Evolutionary conservation across 1,284 basidiomycete species (phyloP).

Genomic region (Somion occarium): DNA sequence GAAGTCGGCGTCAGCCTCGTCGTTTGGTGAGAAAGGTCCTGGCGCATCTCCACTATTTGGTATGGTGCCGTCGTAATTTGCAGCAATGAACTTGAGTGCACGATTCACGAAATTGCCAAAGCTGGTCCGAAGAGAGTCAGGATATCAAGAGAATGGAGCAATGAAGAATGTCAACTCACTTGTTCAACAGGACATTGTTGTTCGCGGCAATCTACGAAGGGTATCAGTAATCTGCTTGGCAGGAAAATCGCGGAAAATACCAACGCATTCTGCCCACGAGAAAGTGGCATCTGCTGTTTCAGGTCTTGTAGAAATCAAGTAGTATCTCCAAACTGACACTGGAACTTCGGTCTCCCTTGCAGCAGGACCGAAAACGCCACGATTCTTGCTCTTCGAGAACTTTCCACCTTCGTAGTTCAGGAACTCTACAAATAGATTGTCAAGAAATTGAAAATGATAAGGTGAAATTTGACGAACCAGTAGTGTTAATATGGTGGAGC

Average conservation of each 20-base stretch:
- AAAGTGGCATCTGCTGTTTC: slow-evolving; percentile 96
- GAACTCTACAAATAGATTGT: slow-evolving; percentile 61
- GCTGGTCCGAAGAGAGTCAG: slow-evolving; percentile 32
- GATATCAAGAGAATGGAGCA: background rate
- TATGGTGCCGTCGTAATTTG: slow-evolving; percentile 79
- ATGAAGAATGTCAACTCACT: slow-evolving; percentile 43
- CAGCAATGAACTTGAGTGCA: slow-evolving; percentile 85
- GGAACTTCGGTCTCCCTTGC: slow-evolving; percentile 93
- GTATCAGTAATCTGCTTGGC: background rate
- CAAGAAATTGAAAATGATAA: slow-evolving; percentile 2
- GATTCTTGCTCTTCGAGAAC: slow-evolving; percentile 96
- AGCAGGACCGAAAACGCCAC: slow-evolving; percentile 96
- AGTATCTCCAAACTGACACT: slow-evolving; percentile 96
- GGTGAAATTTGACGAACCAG: slow-evolving; percentile 47
- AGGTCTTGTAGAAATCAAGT: slow-evolving; percentile 89
- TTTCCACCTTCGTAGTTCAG: slow-evolving; percentile 99
- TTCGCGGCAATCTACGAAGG: slow-evolving; percentile 76
- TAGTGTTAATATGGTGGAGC: slow-evolving; percentile 93
- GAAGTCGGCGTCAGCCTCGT: slow-evolving; percentile 73
- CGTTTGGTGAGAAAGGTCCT: slow-evolving; percentile 66
- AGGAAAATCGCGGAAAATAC: slow-evolving; percentile 21
- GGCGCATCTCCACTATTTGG: slow-evolving; percentile 72
- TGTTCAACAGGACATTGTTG: slow-evolving; percentile 93
- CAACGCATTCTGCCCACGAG: slow-evolving; percentile 93
- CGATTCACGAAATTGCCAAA: slow-evolving; percentile 99